phyloP scores from a whole-genome alignment of 1,284 basidiomycete genomes.

The Puccinia hordei region DNA sequence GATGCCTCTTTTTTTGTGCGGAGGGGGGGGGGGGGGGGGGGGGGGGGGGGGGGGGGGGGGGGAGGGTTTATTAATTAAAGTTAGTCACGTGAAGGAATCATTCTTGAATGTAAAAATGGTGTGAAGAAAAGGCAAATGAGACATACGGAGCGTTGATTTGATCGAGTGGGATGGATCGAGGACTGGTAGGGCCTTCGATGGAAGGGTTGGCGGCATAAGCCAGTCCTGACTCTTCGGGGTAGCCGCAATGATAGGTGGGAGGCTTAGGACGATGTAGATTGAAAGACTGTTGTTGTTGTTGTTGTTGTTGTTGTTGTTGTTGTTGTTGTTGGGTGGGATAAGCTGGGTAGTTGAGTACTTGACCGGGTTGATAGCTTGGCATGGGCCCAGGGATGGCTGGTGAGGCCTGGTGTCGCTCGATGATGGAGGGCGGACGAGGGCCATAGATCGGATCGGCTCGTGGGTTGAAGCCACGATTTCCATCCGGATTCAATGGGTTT shows the following conservation, averaged over 20 bases:
- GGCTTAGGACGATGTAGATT: slow-evolving; percentile 9
- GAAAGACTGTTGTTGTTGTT: background rate
- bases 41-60: no score
- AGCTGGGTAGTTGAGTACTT: slow-evolving; percentile 8
- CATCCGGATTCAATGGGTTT: background rate
- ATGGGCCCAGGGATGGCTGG: slow-evolving; percentile 15
- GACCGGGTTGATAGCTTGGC: slow-evolving; percentile 32
- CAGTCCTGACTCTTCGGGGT: background rate
- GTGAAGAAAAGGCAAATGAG: background rate
- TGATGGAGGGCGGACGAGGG: slow-evolving; percentile 31
- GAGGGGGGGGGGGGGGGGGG: no score
- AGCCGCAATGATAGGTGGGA: background rate
- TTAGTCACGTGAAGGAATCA: background rate
- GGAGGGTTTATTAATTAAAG: background rate
- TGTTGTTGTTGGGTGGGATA: background rate
- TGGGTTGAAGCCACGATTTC: background rate
- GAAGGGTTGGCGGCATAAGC: background rate
- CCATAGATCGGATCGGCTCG: background rate
- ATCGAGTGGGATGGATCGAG: background rate
- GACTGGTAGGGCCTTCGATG: background rate
- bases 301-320: background rate
- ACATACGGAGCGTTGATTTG: background rate
- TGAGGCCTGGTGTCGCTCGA: slow-evolving; percentile 26
- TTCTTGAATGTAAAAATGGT: background rate
- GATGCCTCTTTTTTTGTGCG: background rate